Evolutionary conservation across 2,329 filamentous ascomycete genomes (phyloP).

Genomic region (Paradendryphiella salina): DNA sequence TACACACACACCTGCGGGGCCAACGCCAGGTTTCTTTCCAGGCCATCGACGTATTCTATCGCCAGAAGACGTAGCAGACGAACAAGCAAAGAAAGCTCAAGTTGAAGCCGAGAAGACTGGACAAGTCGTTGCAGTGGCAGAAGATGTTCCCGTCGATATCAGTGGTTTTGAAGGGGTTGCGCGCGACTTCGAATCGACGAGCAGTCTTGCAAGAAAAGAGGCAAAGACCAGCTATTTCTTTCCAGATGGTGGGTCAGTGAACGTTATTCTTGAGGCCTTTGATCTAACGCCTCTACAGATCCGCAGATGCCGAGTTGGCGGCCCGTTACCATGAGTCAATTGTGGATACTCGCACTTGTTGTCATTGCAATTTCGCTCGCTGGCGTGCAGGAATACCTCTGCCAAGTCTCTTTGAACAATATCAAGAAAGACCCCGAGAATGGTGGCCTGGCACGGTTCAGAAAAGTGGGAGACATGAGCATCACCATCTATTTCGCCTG

Average conservation of each 20-base stretch:
- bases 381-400: constrained; percentile 45
- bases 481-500: constrained; percentile 43
- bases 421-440: constrained; percentile 18
- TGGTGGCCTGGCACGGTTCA: constrained; percentile 39
- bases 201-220: constrained; percentile 29
- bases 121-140: constrained; percentile 50
- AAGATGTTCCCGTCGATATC: constrained; percentile 49
- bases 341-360: constrained; percentile 42
- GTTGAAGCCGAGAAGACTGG: constrained; percentile 50
- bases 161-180: constrained; percentile 46
- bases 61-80: constrained; percentile 19
- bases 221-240: constrained; percentile 47
- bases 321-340: constrained; percentile 46
- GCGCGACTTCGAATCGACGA: constrained; percentile 38
- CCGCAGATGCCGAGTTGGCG: constrained; percentile 48
- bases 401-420: constrained; percentile 39
- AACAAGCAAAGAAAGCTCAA: constrained; percentile 44
- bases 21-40: constrained; percentile 15
- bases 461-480: constrained; percentile 33
- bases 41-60: constrained; percentile 31
- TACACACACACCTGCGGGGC: constrained; percentile 21
- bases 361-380: constrained; percentile 42
- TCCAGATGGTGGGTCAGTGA: constrained; percentile 29
- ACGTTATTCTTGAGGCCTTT: not conserved
- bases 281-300: constrained; percentile 25